These are phyloP conservation scores for Aspergillus sclerotiicarbonarius DNA, from an alignment of 495 filamentous ascomycete genomes.

Conservation along the genomic window DNA sequence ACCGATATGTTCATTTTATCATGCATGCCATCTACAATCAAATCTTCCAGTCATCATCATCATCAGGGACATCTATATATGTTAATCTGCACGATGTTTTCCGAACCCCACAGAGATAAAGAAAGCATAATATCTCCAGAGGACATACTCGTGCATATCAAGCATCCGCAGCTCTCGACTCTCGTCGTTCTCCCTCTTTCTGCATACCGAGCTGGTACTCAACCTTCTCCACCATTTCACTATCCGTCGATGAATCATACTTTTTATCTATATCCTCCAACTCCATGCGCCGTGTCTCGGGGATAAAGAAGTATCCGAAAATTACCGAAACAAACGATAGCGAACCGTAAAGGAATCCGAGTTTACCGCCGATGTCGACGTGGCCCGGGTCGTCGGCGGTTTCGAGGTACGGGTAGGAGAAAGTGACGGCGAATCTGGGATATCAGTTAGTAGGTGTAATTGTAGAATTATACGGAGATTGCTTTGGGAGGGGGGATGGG, in stretches of 20 bases:
- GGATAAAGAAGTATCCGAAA: conserved; percentile 12
- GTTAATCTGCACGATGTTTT: too few relatives aligned
- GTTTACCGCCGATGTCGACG: conserved; percentile 4
- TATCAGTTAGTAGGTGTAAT: background rate
- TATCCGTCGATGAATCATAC: conserved; percentile 2
- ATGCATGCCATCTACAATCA: too few relatives aligned
- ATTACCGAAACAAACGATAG: background rate
- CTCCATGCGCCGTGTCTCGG: conserved; percentile 9
- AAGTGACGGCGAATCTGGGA: conserved; percentile 14
- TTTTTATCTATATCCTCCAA: conserved; percentile 13
- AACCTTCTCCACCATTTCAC: background rate
- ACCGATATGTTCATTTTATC: too few relatives aligned
- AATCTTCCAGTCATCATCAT: too few relatives aligned
- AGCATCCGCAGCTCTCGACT: too few relatives aligned
- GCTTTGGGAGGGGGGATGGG: background rate
- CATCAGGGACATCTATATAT: too few relatives aligned
- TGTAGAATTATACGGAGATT: background rate
- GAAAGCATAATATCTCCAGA: too few relatives aligned
- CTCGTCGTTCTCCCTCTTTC: background rate
- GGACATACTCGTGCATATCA: too few relatives aligned
- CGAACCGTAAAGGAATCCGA: conserved; percentile 14
- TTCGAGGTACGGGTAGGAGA: conserved; percentile 14
- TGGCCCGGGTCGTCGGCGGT: conserved; percentile 1
- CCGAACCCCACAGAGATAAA: too few relatives aligned
- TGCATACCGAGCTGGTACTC: background rate